These are phyloP conservation scores for Magnolia changhungtana DNA, from an alignment of 164 flowering plant genomes.

Conservation along the genomic window DNA sequence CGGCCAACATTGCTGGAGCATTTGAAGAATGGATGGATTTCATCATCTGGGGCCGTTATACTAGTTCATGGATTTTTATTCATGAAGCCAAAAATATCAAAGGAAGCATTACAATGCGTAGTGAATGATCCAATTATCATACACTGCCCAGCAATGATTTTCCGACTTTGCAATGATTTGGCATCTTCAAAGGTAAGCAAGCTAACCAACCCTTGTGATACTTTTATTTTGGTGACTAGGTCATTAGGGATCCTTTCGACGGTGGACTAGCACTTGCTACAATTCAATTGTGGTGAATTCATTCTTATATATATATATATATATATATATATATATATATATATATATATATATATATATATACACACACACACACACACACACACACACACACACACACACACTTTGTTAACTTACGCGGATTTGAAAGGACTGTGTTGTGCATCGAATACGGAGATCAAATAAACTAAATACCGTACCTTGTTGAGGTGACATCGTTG, in stretches of 20 bases:
- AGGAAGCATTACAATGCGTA: slow-evolving; percentile 7
- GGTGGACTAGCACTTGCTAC: too few relatives aligned
- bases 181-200: slow-evolving; percentile 30
- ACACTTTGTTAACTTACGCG: too few relatives aligned
- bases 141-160: slow-evolving; percentile 1
- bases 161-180: neutral
- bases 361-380: too few relatives aligned
- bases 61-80: slow-evolving; percentile 19
- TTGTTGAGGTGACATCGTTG: too few relatives aligned
- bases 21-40: slow-evolving; percentile 32
- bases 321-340: neutral
- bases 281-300: neutral
- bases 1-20: slow-evolving; percentile 32
- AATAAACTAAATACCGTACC: too few relatives aligned
- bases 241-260: neutral
- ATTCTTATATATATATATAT: neutral
- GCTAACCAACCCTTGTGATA: neutral
- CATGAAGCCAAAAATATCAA: neutral
- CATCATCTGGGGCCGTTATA: slow-evolving; percentile 27
- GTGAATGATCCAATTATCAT: neutral
- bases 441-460: too few relatives aligned
- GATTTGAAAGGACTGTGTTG: too few relatives aligned
- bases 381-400: too few relatives aligned
- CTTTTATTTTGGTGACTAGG: too few relatives aligned
- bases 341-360: too few relatives aligned